Evolutionary conservation across 1,284 basidiomycete genomes (phyloP), one percentile per base, ranked within the genome.

Genomic region (Ustilago tritici): DNA sequence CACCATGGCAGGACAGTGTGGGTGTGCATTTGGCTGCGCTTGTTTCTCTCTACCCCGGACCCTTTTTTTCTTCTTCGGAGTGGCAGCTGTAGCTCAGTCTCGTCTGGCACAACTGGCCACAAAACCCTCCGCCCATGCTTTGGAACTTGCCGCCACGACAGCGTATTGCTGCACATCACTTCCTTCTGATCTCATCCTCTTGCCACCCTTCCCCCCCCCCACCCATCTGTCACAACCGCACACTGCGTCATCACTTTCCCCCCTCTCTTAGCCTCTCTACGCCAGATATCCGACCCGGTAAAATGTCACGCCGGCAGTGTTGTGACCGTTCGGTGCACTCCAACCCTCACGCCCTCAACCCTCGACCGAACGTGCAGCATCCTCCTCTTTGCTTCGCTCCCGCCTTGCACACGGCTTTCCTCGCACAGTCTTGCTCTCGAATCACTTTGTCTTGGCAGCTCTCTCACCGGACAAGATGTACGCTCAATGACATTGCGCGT

Each of bases 51-150:
- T 54, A 63, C 61, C 61, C 61, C 54, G 62, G 62, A 64, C 47
- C 62, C 62, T 64, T 64, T 57, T 61, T 12, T 28, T 32, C 23
- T 28, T 28, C 23, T 28, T n/a, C 52, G 15, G 35, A 34, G 31
- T 36, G 6, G 36, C 41, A 32, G 17, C 43, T 57, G 23, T 28
- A 50, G 38, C 55, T 43, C 36, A 41, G 32, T 41, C 40, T 41
- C 10, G 1, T n/a, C 12, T 32, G 23, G 23, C 49, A 28, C 46
- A 38, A 35, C 5, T n/a, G 49, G 49, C 9, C 23, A 12, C 10
- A 55, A 69, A 69, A 69, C 67, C 67, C 67, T 70, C 67, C 52
- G 67, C 67, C 67, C 67, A 63, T 12, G 31, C 50, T 46, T 40
- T 43, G 28, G 34, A 50, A 54, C 36, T 38, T 38, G 36, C 23